A percentile compares a stretch with the other conserved stretches of the same genome.
These are phyloP conservation scores for Rhamnella rubrinervis DNA, from an alignment of 331 rosid species.

Conservation along the genomic window DNA sequence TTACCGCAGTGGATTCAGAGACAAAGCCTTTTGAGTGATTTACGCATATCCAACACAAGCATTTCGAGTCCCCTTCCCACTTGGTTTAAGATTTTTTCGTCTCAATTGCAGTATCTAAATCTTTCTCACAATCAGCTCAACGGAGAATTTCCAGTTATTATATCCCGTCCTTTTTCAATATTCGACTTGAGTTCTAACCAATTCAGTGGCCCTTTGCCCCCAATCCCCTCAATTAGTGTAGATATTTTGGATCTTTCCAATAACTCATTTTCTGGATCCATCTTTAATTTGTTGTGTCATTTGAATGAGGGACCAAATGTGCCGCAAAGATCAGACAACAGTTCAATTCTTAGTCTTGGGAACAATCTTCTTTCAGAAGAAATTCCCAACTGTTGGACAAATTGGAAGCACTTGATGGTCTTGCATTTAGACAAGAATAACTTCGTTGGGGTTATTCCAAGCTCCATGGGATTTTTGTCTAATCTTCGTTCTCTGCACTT, in stretches of 20 bases:
- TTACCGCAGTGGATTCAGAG: constrained; percentile 2
- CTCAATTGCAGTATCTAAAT: constrained; percentile 11
- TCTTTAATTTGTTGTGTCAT: background rate
- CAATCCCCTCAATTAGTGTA: background rate
- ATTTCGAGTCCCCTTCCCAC: constrained; percentile 18
- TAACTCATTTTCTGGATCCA: background rate
- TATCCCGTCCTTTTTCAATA: background rate
- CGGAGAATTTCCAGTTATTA: constrained; percentile 18
- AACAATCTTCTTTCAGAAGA: background rate
- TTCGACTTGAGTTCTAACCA: constrained; percentile 27
- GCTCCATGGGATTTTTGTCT: background rate
- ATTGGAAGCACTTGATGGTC: background rate
- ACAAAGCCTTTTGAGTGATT: background rate
- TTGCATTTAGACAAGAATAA: background rate
- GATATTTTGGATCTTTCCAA: background rate
- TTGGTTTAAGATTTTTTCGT: constrained; percentile 29
- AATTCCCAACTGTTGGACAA: background rate
- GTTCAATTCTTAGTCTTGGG: background rate
- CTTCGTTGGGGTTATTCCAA: background rate
- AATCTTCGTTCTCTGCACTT: background rate
- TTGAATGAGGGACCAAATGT: background rate
- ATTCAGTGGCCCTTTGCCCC: background rate
- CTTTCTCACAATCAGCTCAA: constrained; percentile 25
- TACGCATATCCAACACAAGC: constrained; percentile 23
- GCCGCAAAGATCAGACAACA: background rate